Percentiles rank a stretch among this genome's conserved stretches.
phyloP scores from a whole-genome alignment of 768 basidiomycete species.

The Kwoniella mangroviensis region DNA sequence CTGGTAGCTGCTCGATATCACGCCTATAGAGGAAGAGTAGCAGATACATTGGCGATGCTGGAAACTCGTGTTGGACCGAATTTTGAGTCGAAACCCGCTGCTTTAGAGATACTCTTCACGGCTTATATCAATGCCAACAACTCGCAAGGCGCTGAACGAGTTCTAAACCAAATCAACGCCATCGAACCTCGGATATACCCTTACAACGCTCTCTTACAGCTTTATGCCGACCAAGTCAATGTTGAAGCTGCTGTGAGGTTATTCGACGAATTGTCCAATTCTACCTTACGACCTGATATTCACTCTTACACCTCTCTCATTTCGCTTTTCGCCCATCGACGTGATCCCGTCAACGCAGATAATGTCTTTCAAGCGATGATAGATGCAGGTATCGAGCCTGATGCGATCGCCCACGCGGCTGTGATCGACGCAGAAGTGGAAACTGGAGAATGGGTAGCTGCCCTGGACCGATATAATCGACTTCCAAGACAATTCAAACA shows the following conservation, averaged over 20 bases:
- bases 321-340: conserved; percentile 67
- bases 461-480: conserved; percentile 71
- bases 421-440: conserved; percentile 84
- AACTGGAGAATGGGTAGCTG: conserved; percentile 76
- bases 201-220: conserved; percentile 39
- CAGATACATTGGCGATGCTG: conserved; percentile 1
- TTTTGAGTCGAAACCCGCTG: background rate
- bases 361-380: conserved; percentile 70
- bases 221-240: conserved; percentile 37
- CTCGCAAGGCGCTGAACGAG: conserved; percentile 21
- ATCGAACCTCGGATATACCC: conserved; percentile 22
- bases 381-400: conserved; percentile 37
- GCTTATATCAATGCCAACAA: conserved; percentile 40
- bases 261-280: conserved; percentile 51
- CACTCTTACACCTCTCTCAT: conserved; percentile 72
- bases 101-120: conserved; percentile 27
- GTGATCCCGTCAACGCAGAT: conserved; percentile 71
- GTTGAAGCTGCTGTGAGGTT: conserved; percentile 33
- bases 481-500: conserved; percentile 56
- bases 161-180: conserved; percentile 23
- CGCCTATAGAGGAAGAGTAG: conserved; percentile 14
- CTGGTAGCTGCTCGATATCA: background rate
- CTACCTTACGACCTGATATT: conserved; percentile 61
- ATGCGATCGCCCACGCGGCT: conserved; percentile 59
- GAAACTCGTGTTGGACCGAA: conserved; percentile 6